Evolutionary conservation across 2,329 filamentous ascomycete genomes (phyloP).

Genomic region (Polychaeton citri): DNA sequence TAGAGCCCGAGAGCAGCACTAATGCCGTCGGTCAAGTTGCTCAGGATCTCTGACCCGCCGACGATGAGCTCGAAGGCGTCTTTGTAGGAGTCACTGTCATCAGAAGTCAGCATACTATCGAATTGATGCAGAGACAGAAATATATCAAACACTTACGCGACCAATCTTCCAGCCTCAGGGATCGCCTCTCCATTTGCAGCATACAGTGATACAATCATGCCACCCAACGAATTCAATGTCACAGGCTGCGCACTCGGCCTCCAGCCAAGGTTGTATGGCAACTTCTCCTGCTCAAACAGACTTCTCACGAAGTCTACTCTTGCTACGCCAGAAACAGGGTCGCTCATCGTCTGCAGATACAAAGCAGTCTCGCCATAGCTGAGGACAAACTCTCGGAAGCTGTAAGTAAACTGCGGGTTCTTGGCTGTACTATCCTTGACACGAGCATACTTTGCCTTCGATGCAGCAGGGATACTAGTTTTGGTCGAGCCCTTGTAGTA

Average conservation of each 20-base stretch:
- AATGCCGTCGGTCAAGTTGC: conserved; percentile 10
- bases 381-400: conserved; percentile 19
- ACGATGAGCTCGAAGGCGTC: conserved; percentile 11
- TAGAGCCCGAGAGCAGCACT: not conserved
- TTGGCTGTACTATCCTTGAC: conserved; percentile 12
- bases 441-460: conserved; percentile 19
- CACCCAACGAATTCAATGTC: conserved; percentile 12
- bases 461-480: conserved; percentile 16
- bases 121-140: not conserved
- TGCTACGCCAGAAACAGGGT: conserved; percentile 19
- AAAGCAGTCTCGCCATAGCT: conserved; percentile 26
- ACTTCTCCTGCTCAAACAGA: conserved; percentile 24
- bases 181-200: conserved; percentile 8
- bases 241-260: conserved; percentile 13
- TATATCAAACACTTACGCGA: not conserved
- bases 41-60: conserved; percentile 15
- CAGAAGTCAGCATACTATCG: not conserved
- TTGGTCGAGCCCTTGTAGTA: conserved; percentile 13
- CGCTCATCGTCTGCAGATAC: conserved; percentile 24
- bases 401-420: conserved; percentile 23
- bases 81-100: conserved; percentile 11
- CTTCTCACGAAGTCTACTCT: conserved; percentile 21
- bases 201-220: conserved; percentile 14
- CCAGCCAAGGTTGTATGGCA: conserved; percentile 26
- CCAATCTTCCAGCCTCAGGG: conserved; percentile 7